Evolutionary conservation across 2,329 filamentous ascomycete genomes (phyloP), one percentile per base, ranked within the genome.

Genomic region (Ophiostoma montium): DNA sequence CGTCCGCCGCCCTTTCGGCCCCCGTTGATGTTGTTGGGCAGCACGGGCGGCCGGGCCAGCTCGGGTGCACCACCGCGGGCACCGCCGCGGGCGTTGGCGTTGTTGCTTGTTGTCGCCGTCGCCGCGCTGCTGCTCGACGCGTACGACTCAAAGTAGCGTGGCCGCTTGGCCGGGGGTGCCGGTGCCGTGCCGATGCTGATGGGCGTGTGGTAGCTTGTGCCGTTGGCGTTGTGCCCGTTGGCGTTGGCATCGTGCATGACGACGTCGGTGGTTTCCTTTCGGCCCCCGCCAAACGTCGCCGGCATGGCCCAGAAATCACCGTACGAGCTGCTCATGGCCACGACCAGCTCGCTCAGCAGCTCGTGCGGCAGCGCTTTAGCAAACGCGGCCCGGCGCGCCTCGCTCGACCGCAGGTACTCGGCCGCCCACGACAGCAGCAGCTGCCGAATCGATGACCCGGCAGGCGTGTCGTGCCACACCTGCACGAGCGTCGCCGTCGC

Each of bases 361-460:
- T 79, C 75, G 53, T 80, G 73, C 0, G 78, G 77, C 3, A 82
- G 67, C 0, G 75, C 75, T 56, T 73, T 74, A 39, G 74, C 77
- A 57, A 80, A 80, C 52, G 76, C 73, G 9, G 71, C 67, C 16
- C 75, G 68, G 18, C 75, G 68, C 1, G 69, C 67, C 19, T 76
- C 70, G 3, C 75, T 77, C 0, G 72, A 72, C 38, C 74, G 65
- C 64, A 80, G 77, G 56, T 80, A 80, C 60, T 81, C 77, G 23
- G 75, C 76, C 1, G 76, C 74, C 78, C 78, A 82, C 11, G 67
- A 70, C 3, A 80, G 63, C 13, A 82, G 68, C 35, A 81, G 70
- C 52, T 69, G 67, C 35, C 77, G 69, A 45, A 82, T 74, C 1
- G 74, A 70, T 3, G 76, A 80, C 9, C 75, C 76, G 54, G 76